Percentiles rank a stretch among this genome's conserved stretches.
Conservation (phyloP, 306 rosid species). For the Echinosophora koreensis region DNA sequence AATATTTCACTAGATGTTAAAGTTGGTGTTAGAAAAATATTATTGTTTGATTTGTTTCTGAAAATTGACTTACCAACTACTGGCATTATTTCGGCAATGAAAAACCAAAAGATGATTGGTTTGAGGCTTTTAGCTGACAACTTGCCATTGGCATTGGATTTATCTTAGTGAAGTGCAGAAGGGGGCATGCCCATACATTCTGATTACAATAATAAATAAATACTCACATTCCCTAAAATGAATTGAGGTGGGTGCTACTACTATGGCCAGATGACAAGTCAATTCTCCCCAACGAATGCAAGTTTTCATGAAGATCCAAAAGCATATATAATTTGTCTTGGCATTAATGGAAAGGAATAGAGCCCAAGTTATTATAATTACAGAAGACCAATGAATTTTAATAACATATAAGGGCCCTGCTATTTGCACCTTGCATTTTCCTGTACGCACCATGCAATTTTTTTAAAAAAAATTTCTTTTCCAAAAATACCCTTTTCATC, state of each 20-base stretch:
- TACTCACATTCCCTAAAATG: background rate
- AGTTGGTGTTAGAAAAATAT: background rate
- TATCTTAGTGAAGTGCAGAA: background rate
- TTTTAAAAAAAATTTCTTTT: too few relatives aligned
- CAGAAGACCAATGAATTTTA: background rate
- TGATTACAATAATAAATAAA: too few relatives aligned
- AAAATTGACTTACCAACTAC: slow-evolving; percentile 42
- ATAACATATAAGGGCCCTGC: too few relatives aligned
- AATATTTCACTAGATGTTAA: too few relatives aligned
- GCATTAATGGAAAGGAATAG: slow-evolving; percentile 18
- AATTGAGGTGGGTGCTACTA: slow-evolving; percentile 6
- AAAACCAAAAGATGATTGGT: background rate
- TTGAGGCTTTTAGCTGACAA: background rate
- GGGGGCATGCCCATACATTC: background rate
- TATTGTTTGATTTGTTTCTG: background rate
- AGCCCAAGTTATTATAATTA: background rate
- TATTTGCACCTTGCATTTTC: too few relatives aligned
- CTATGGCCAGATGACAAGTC: background rate
- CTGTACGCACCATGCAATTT: too few relatives aligned
- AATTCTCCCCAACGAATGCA: background rate
- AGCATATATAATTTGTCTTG: slow-evolving; percentile 25
- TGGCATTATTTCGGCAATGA: background rate
- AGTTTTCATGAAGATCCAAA: background rate
- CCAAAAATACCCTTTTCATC: too few relatives aligned
- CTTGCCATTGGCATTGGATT: too few relatives aligned